Conservation (phyloP, 805 yeast species). For the Diddensiella santjacobensis region DNA sequence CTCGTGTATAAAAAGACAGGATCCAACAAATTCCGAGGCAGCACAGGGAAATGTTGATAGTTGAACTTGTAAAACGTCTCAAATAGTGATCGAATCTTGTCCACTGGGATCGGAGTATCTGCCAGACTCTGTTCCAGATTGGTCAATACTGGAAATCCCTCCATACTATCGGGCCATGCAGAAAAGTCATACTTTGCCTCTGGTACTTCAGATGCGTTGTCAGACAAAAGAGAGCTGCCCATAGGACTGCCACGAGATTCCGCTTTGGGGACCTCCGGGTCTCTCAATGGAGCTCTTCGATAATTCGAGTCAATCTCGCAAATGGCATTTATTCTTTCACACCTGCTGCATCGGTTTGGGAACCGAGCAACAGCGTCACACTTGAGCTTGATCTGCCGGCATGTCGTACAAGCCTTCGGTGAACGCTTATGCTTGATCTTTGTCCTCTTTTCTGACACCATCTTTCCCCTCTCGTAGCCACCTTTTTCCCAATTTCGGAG, state of each 20-base stretch:
- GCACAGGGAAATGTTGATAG: conserved; percentile 10
- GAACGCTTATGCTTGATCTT: conserved; percentile 7
- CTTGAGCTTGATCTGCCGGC: conserved; percentile 83
- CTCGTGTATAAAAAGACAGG: conserved; percentile 7
- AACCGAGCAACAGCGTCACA: conserved; percentile 79
- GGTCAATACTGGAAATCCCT: not conserved
- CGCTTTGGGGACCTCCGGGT: not conserved
- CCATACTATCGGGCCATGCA: conserved; percentile 3
- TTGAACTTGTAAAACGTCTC: conserved; percentile 4
- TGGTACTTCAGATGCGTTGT: not conserved
- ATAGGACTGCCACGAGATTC: not conserved
- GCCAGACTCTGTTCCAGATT: conserved; percentile 1
- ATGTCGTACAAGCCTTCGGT: conserved; percentile 61
- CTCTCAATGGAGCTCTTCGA: conserved; percentile 59
- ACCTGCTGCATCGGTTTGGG: conserved; percentile 72
- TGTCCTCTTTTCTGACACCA: not conserved
- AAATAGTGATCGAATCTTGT: conserved; percentile 6
- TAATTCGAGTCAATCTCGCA: conserved; percentile 86
- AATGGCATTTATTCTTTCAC: conserved; percentile 66
- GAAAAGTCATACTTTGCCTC: not conserved
- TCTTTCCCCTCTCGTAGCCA: not conserved
- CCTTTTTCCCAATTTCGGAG: no score
- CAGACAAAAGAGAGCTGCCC: not conserved
- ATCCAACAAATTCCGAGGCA: conserved; percentile 10
- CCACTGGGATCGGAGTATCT: conserved; percentile 10